Percentiles rank a stretch among this genome's conserved stretches.
These are phyloP conservation scores for Phytophthora lateralis DNA, from an alignment of 352 stramenopile genomes.

Conservation along the genomic window DNA sequence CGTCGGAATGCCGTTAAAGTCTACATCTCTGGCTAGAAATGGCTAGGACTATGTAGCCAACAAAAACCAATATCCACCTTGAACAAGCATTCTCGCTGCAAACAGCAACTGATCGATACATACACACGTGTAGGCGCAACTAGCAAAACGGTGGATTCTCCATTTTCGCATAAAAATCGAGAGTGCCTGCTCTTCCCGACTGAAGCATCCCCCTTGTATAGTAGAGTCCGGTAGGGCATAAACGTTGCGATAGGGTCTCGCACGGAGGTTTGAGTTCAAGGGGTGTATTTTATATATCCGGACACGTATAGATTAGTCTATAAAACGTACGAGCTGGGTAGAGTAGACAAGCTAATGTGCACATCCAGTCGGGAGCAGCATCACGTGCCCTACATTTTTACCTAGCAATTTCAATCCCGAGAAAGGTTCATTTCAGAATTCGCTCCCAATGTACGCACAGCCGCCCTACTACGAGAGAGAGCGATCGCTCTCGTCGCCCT, in stretches of 20 bases:
- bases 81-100: constrained; percentile 9
- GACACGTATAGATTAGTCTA: too few species aligned
- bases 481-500: constrained; percentile 43
- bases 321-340: too few species aligned
- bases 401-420: neutral
- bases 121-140: constrained; percentile 1
- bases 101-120: too few species aligned
- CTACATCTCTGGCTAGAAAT: constrained; percentile 34
- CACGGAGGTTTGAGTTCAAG: too few species aligned
- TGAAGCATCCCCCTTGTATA: too few species aligned
- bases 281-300: too few species aligned
- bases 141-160: constrained; percentile 13
- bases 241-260: too few species aligned
- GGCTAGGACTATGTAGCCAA: neutral
- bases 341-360: too few species aligned
- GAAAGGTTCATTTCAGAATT: constrained; percentile 22
- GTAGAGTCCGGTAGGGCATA: too few species aligned
- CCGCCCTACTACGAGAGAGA: constrained; percentile 22
- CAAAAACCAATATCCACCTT: constrained; percentile 7
- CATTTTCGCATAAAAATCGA: constrained; percentile 4
- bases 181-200: too few species aligned
- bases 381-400: neutral
- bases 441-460: constrained; percentile 27
- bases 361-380: too few species aligned
- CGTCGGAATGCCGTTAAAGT: constrained; percentile 63